Percentiles rank a stretch among this genome's conserved stretches.
phyloP scores from a whole-genome alignment of 306 rosid species.

The Ormosia semicastrata region DNA sequence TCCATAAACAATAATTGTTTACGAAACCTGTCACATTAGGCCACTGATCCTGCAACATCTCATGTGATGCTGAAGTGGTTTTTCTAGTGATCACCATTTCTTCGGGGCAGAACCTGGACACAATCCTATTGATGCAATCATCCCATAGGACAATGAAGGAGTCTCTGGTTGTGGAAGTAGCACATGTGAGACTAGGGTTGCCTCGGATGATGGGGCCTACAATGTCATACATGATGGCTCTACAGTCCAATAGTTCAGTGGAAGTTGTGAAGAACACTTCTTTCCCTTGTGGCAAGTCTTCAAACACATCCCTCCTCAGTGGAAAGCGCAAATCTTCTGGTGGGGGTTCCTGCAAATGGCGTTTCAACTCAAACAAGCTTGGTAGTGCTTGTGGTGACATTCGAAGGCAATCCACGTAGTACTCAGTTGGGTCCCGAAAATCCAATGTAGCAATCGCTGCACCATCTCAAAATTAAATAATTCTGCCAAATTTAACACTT shows the following conservation, averaged over 20 bases:
- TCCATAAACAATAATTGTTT: slow-evolving; percentile 70
- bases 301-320: slow-evolving; percentile 62
- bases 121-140: slow-evolving; percentile 74
- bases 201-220: slow-evolving; percentile 57
- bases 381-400: slow-evolving; percentile 63
- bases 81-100: slow-evolving; percentile 55
- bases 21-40: slow-evolving; percentile 78
- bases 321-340: slow-evolving; percentile 82
- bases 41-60: slow-evolving; percentile 79
- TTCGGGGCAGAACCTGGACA: slow-evolving; percentile 54
- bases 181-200: slow-evolving; percentile 38
- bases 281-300: slow-evolving; percentile 73
- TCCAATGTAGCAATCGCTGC: slow-evolving; percentile 63
- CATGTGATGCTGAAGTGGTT: slow-evolving; percentile 11
- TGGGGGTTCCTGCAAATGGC: slow-evolving; percentile 73
- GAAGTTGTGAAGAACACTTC: slow-evolving; percentile 64
- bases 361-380: slow-evolving; percentile 58
- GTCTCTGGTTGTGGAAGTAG: slow-evolving; percentile 51
- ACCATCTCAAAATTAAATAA: background rate
- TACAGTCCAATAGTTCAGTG: slow-evolving; percentile 59
- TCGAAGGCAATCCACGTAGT: slow-evolving; percentile 64
- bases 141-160: slow-evolving; percentile 84
- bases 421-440: slow-evolving; percentile 77
- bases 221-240: slow-evolving; percentile 60
- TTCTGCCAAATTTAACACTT: background rate